These are phyloP conservation scores for Leishmania arabica DNA, from an alignment of 208 protist genomes.

Conservation along the genomic window DNA sequence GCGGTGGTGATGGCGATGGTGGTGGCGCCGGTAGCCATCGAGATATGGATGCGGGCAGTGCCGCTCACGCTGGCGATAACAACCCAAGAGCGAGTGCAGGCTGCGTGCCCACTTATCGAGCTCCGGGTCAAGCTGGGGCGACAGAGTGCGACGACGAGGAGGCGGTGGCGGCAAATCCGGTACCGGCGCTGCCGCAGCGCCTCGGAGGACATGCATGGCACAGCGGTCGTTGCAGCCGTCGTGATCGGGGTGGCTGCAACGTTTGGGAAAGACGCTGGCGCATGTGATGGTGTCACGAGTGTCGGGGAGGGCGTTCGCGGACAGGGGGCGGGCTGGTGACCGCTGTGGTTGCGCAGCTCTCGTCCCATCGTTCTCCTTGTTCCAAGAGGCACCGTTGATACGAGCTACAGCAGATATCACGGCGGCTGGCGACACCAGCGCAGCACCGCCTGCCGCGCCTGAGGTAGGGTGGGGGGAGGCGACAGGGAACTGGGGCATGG, in stretches of 20 bases:
- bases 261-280: too few relatives aligned
- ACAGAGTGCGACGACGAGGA: not conserved
- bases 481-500: not conserved
- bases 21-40: slow-evolving; percentile 5
- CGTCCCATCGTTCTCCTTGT: not conserved
- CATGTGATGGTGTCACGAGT: not conserved
- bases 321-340: not conserved
- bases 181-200: not conserved
- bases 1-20: not conserved
- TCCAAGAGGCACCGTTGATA: not conserved
- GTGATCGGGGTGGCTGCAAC: not conserved
- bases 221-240: not conserved
- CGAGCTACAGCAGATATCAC: not conserved
- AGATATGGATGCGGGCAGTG: slow-evolving; percentile 35
- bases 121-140: slow-evolving; percentile 2
- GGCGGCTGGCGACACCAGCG: not conserved
- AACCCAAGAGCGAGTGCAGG: slow-evolving; percentile 23
- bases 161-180: not conserved
- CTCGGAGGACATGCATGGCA: not conserved
- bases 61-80: slow-evolving; percentile 34
- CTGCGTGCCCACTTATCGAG: slow-evolving; percentile 8
- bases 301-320: not conserved
- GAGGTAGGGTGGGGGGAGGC: not conserved
- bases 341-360: not conserved
- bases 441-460: not conserved